Conservation (phyloP, 2,329 filamentous ascomycete genomes). For the Cladorrhinum sp. region DNA sequence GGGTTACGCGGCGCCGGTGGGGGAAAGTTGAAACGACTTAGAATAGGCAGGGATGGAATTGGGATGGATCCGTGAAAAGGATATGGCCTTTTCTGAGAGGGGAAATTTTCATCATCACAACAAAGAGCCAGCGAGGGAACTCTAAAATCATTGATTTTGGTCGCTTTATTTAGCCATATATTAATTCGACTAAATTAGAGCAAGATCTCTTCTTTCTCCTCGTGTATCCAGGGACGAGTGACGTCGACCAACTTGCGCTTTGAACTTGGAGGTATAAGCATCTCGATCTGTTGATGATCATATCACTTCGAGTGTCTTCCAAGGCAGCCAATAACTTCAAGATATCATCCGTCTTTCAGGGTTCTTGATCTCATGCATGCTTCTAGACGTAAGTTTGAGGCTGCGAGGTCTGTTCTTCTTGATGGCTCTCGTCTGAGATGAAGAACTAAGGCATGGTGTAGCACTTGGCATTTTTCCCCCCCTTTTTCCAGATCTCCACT, state of each 20-base stretch:
- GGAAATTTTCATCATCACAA: background rate
- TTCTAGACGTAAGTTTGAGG: too few species aligned
- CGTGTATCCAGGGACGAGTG: background rate
- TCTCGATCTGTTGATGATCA: too few species aligned
- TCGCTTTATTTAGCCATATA: background rate
- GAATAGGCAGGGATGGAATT: background rate
- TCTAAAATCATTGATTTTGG: background rate
- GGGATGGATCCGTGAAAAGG: background rate
- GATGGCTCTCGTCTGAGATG: too few species aligned
- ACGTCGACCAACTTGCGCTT: background rate
- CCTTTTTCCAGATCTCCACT: background rate
- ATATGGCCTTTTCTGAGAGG: background rate
- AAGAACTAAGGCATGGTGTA: background rate
- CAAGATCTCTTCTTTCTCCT: background rate
- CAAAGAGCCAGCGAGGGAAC: background rate
- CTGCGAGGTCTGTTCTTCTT: too few species aligned
- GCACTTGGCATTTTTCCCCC: background rate
- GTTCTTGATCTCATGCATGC: too few species aligned
- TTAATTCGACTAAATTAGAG: background rate
- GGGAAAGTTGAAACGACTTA: background rate
- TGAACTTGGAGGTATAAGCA: too few species aligned
- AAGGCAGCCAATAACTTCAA: too few species aligned
- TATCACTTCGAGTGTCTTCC: too few species aligned
- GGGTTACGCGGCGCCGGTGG: background rate
- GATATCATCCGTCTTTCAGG: too few species aligned